Percentiles rank a stretch among this genome's conserved stretches.
phyloP scores from a whole-genome alignment of 2,329 filamentous ascomycete genomes.

The Trichoderma breve region DNA sequence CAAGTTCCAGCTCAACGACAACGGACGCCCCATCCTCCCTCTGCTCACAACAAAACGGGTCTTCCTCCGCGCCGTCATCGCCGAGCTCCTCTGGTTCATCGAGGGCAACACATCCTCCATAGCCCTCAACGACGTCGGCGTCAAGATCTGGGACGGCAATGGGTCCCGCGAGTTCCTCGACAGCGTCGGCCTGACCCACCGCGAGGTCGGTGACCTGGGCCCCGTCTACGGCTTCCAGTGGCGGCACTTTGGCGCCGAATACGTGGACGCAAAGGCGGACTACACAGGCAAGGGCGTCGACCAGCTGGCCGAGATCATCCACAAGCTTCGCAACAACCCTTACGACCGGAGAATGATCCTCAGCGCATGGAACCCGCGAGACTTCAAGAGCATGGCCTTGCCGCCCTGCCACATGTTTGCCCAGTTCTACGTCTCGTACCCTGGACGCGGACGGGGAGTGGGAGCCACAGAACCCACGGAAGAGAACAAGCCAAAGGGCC shows the following conservation, averaged over 20 bases:
- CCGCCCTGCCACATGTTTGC: constrained; percentile 98
- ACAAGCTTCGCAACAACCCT: constrained; percentile 78
- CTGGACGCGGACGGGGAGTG: constrained; percentile 33
- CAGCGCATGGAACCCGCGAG: constrained; percentile 88
- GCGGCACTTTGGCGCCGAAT: constrained; percentile 95
- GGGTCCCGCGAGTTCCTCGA: constrained; percentile 89
- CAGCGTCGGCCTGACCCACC: constrained; percentile 74
- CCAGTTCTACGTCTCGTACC: constrained; percentile 88
- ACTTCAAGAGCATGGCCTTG: constrained; percentile 83
- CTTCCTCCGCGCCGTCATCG: constrained; percentile 84
- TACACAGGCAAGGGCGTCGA: constrained; percentile 89
- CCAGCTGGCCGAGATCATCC: constrained; percentile 85
- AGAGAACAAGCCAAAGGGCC: constrained; percentile 54
- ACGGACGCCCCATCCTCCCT: constrained; percentile 67
- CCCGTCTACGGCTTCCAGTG: constrained; percentile 99
- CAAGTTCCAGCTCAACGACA: constrained; percentile 76
- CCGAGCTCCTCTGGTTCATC: constrained; percentile 95
- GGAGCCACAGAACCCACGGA: constrained; percentile 15
- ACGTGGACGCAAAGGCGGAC: constrained; percentile 73
- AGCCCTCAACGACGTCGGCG: constrained; percentile 71
- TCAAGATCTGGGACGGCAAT: constrained; percentile 99
- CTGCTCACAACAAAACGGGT: constrained; percentile 97
- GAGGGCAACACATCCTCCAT: constrained; percentile 77
- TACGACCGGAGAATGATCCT: constrained; percentile 90
- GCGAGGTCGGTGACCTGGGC: constrained; percentile 81